These are phyloP conservation scores for Filobasidium floriforme DNA, from an alignment of 768 basidiomycete species.

Conservation along the genomic window DNA sequence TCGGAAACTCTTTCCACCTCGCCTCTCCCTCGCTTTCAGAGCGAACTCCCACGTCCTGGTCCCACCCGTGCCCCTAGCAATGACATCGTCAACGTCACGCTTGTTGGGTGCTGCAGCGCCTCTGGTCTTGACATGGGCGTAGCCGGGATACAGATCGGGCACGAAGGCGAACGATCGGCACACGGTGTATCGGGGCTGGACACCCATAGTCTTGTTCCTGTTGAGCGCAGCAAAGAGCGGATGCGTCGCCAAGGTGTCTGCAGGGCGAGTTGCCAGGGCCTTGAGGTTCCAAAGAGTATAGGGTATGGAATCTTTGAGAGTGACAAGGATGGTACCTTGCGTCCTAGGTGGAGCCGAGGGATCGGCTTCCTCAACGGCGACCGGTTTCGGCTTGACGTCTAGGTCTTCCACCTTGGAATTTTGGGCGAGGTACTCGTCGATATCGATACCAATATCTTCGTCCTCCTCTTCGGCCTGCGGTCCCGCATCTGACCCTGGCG, in stretches of 20 bases:
- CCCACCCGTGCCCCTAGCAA: slow-evolving; percentile 50
- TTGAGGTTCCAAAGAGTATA: slow-evolving; percentile 72
- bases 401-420: slow-evolving; percentile 8
- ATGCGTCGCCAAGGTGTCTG: slow-evolving; percentile 61
- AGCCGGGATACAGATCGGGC: slow-evolving; percentile 65
- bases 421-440: slow-evolving; percentile 12
- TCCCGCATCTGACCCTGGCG: slow-evolving; percentile 25
- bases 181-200: slow-evolving; percentile 61
- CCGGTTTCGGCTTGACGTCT: slow-evolving; percentile 16
- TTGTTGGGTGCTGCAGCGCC: neutral
- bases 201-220: slow-evolving; percentile 30
- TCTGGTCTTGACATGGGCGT: slow-evolving; percentile 90
- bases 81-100: slow-evolving; percentile 11
- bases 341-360: slow-evolving; percentile 25
- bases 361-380: slow-evolving; percentile 8
- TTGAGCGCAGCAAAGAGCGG: slow-evolving; percentile 32
- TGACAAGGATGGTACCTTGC: slow-evolving; percentile 74
- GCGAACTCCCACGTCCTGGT: slow-evolving; percentile 88
- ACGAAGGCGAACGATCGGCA: slow-evolving; percentile 75
- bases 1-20: neutral
- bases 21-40: slow-evolving; percentile 31
- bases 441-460: slow-evolving; percentile 18
- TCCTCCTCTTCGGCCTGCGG: slow-evolving; percentile 27
- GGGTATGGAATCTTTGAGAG: slow-evolving; percentile 73
- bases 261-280: slow-evolving; percentile 51